Evolutionary conservation across 495 filamentous ascomycete species (phyloP).

Genomic region (Jackrogersella minutella): DNA sequence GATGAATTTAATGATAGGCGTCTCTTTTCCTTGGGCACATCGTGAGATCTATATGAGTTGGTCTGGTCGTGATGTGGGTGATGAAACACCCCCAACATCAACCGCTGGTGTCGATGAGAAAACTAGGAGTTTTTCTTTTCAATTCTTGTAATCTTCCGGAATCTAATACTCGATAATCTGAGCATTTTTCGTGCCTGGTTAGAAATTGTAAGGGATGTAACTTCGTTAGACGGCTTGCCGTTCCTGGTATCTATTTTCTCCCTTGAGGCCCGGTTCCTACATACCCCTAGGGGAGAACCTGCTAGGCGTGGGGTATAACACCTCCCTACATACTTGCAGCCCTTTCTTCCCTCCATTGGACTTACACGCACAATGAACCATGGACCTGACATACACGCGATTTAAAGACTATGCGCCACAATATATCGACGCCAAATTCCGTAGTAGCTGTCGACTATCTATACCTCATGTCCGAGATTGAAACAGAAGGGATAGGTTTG

Average conservation of each 20-base stretch:
- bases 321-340: slow-evolving; percentile 15
- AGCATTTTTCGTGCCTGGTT: slow-evolving; percentile 1
- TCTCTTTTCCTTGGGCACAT: no score
- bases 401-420: neutral
- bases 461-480: neutral
- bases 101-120: neutral
- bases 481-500: neutral
- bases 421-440: slow-evolving; percentile 27
- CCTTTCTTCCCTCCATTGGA: neutral
- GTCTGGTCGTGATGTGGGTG: no score
- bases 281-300: no score
- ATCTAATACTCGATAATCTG: slow-evolving; percentile 26
- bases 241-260: neutral
- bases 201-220: slow-evolving; percentile 10
- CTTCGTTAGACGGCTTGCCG: neutral
- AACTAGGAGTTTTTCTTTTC: neutral
- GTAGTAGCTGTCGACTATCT: neutral
- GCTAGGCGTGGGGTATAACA: no score
- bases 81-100: neutral
- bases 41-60: no score
- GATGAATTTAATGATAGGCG: no score
- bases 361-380: neutral
- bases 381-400: neutral
- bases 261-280: slow-evolving; percentile 3
- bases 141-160: neutral